phyloP scores from a whole-genome alignment of 2,329 filamentous ascomycete genomes.

The Harringtonia lauricola region DNA sequence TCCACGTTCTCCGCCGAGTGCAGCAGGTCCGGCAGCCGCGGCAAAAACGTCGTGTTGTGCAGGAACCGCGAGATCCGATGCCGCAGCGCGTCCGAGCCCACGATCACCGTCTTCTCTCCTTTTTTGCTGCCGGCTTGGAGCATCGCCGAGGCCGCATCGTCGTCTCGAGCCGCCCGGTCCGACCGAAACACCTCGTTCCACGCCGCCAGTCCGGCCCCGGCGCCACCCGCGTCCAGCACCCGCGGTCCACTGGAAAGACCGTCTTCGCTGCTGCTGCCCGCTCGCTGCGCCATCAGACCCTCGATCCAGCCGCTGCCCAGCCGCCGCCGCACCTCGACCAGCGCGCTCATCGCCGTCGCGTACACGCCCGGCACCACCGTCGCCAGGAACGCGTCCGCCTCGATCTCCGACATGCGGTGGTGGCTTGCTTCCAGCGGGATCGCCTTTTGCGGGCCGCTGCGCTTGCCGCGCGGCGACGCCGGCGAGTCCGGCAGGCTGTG shows the following conservation, averaged over 20 bases:
- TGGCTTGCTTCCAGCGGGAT: constrained; percentile 55
- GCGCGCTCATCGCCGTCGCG: constrained; percentile 51
- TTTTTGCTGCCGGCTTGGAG: constrained; percentile 24
- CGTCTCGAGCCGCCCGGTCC: constrained; percentile 55
- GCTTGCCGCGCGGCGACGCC: constrained; percentile 44
- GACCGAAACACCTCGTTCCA: constrained; percentile 70
- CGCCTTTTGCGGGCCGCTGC: constrained; percentile 48
- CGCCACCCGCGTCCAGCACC: constrained; percentile 64
- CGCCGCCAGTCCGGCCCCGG: constrained; percentile 61
- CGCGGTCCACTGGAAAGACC: too few species aligned
- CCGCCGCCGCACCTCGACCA: constrained; percentile 65
- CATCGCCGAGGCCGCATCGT: constrained; percentile 26
- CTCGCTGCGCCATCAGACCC: constrained; percentile 46
- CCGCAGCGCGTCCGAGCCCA: constrained; percentile 64
- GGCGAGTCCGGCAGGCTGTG: constrained; percentile 64
- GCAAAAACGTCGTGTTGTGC: constrained; percentile 84
- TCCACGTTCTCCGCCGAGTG: constrained; percentile 50
- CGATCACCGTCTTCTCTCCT: constrained; percentile 72
- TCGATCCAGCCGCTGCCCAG: constrained; percentile 62
- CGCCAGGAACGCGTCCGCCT: constrained; percentile 62
- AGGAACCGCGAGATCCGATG: constrained; percentile 66
- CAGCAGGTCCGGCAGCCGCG: constrained; percentile 78
- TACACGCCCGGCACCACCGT: constrained; percentile 62
- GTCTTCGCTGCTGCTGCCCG: constrained; percentile 38
- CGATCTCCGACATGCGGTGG: constrained; percentile 59